Percentiles rank a stretch among this genome's conserved stretches.
Evolutionary conservation across 2,329 filamentous ascomycete genomes (phyloP).

Genomic region (Fusarium kyushuense): DNA sequence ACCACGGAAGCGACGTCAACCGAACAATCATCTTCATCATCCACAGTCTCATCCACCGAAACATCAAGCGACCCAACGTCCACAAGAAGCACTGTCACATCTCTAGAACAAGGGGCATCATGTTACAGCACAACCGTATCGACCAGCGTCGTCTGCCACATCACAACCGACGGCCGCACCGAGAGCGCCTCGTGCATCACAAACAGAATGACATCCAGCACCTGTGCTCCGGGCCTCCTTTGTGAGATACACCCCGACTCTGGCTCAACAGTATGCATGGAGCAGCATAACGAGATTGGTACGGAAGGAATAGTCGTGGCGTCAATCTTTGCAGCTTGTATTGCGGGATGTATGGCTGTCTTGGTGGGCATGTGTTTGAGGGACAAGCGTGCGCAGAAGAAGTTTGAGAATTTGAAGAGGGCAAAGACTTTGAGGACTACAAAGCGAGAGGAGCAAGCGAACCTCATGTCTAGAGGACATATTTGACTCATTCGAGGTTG

Average conservation of each 20-base stretch:
- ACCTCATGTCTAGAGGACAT: neutral
- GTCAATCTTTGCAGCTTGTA: neutral
- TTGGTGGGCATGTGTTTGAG: constrained; percentile 8
- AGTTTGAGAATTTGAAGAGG: constrained; percentile 7
- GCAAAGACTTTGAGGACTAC: constrained; percentile 9
- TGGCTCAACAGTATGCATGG: constrained; percentile 19
- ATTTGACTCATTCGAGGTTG: neutral
- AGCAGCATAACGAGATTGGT: constrained; percentile 7
- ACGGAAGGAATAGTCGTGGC: constrained; percentile 22
- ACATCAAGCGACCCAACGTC: constrained; percentile 1
- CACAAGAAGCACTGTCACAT: neutral
- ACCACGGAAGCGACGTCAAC: constrained; percentile 6
- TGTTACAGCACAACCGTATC: constrained; percentile 26
- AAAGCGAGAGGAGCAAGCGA: constrained; percentile 5
- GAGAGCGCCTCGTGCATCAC: constrained; percentile 18
- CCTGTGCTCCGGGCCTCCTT: constrained; percentile 14
- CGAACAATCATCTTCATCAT: neutral
- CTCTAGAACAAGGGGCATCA: constrained; percentile 8
- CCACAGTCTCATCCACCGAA: neutral
- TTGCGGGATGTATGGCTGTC: constrained; percentile 11
- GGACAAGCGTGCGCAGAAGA: constrained; percentile 15
- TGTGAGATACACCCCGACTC: constrained; percentile 20
- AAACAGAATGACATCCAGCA: constrained; percentile 22
- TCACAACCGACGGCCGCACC: constrained; percentile 22
- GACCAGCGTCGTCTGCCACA: constrained; percentile 22